phyloP scores from a whole-genome alignment of 345 rosid species.

The Rhodamnia rubescens region DNA sequence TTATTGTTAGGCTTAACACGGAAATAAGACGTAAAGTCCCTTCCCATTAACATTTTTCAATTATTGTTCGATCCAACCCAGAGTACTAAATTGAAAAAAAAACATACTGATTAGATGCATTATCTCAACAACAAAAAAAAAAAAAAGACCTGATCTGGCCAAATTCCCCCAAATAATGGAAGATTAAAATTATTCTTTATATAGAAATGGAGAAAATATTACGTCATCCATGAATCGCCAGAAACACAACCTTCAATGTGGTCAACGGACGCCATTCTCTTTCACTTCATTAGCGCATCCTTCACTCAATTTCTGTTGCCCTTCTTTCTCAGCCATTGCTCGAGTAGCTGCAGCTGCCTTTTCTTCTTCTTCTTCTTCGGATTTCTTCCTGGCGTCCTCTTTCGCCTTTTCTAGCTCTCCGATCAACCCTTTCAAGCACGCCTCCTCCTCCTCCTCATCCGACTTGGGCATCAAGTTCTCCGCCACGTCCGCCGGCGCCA shows the following conservation, averaged over 20 bases:
- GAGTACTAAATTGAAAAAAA: background rate
- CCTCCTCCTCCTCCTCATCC: background rate
- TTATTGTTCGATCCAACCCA: background rate
- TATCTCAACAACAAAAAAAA: no score
- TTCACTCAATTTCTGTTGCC: background rate
- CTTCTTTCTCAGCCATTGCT: background rate
- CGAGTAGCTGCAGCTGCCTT: background rate
- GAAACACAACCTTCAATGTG: background rate
- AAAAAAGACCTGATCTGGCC: background rate
- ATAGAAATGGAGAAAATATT: background rate
- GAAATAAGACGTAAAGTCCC: background rate
- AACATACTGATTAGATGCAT: background rate
- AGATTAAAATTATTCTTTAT: background rate
- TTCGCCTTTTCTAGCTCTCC: slow-evolving; percentile 16
- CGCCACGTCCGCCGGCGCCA: slow-evolving; percentile 30
- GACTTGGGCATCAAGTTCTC: slow-evolving; percentile 29
- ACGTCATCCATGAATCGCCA: background rate
- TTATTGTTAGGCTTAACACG: no score
- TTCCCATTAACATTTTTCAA: background rate
- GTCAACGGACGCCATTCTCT: background rate
- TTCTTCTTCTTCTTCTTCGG: background rate
- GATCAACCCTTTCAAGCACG: slow-evolving; percentile 10
- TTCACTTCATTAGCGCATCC: background rate
- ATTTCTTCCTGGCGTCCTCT: slow-evolving; percentile 2
- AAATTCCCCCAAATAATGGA: background rate